Evolutionary conservation across 345 rosid genomes (phyloP).

Genomic region (Citrus cavaleriei): DNA sequence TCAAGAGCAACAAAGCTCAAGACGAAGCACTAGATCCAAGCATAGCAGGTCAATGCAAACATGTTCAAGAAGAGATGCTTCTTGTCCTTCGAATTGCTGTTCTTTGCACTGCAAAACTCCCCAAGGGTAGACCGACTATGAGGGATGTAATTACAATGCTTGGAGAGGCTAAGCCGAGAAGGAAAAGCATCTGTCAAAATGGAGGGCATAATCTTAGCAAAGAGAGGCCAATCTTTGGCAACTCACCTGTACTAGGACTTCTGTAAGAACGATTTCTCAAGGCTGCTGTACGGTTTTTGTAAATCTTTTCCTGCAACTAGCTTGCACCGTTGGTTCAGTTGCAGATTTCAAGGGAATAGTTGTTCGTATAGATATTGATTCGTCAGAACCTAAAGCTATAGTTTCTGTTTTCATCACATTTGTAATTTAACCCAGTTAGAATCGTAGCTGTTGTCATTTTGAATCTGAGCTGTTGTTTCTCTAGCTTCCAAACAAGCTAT

Average conservation of each 20-base stretch:
- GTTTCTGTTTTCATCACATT: not conserved
- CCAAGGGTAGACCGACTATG: constrained; percentile 84
- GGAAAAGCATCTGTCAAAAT: constrained; percentile 63
- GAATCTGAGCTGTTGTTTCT: not conserved
- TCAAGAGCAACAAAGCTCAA: constrained; percentile 44
- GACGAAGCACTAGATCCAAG: constrained; percentile 61
- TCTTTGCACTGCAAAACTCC: constrained; percentile 74
- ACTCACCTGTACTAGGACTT: constrained; percentile 55
- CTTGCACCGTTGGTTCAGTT: constrained; percentile 5
- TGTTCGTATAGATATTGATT: constrained; percentile 1
- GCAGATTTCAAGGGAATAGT: constrained; percentile 1
- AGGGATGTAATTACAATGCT: constrained; percentile 82
- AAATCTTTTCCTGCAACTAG: constrained; percentile 9
- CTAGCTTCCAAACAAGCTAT: not conserved
- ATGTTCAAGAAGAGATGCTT: constrained; percentile 84
- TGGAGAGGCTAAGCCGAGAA: constrained; percentile 80
- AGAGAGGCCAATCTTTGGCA: constrained; percentile 52
- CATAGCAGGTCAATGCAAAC: constrained; percentile 77
- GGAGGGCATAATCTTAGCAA: constrained; percentile 32
- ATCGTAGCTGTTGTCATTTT: not conserved
- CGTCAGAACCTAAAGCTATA: not conserved
- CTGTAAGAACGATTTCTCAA: constrained; percentile 27
- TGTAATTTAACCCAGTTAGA: not conserved
- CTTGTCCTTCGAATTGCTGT: constrained; percentile 65
- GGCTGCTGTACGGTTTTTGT: constrained; percentile 10